Conservation (phyloP, 257 asterid genomes). For the Ilex aquifolium region DNA sequence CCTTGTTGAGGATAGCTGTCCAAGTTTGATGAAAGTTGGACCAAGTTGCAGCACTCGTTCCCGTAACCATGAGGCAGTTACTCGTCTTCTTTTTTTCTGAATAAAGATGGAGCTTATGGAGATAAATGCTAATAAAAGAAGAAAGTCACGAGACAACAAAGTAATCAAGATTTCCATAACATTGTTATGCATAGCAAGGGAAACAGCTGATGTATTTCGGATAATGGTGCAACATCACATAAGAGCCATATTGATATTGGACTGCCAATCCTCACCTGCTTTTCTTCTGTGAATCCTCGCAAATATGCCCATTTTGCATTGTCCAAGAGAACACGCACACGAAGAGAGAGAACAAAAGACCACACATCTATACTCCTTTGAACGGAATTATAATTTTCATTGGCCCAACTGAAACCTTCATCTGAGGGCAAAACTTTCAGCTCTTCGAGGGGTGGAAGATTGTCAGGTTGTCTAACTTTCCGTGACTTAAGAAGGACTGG, state of each 20-base stretch:
- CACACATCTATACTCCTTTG: slow-evolving; percentile 89
- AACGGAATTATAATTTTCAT: slow-evolving; percentile 70
- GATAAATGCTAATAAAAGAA: slow-evolving; percentile 8
- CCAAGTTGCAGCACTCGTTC: slow-evolving; percentile 89
- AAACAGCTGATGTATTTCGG: neutral
- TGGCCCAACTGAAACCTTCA: slow-evolving; percentile 97
- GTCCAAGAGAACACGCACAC: slow-evolving; percentile 74
- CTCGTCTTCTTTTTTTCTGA: slow-evolving; percentile 60
- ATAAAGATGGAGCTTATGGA: slow-evolving; percentile 4
- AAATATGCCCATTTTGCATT: slow-evolving; percentile 70
- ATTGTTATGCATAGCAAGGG: too few species aligned
- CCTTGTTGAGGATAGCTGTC: slow-evolving; percentile 89
- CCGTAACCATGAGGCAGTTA: slow-evolving; percentile 88
- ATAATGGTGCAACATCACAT: too few species aligned
- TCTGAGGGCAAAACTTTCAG: slow-evolving; percentile 78
- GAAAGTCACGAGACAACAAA: too few species aligned
- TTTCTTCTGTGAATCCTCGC: slow-evolving; percentile 83
- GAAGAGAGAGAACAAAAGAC: slow-evolving; percentile 85
- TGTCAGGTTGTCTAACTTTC: slow-evolving; percentile 14
- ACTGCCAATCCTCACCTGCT: slow-evolving; percentile 47
- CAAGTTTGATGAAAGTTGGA: slow-evolving; percentile 92
- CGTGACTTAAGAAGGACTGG: slow-evolving; percentile 22
- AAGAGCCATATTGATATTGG: neutral
- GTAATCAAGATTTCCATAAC: neutral
- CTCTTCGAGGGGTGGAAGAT: slow-evolving; percentile 66